These are phyloP conservation scores for Trichoderma hamatum DNA, from an alignment of 2,329 filamentous ascomycete genomes.

Conservation along the genomic window DNA sequence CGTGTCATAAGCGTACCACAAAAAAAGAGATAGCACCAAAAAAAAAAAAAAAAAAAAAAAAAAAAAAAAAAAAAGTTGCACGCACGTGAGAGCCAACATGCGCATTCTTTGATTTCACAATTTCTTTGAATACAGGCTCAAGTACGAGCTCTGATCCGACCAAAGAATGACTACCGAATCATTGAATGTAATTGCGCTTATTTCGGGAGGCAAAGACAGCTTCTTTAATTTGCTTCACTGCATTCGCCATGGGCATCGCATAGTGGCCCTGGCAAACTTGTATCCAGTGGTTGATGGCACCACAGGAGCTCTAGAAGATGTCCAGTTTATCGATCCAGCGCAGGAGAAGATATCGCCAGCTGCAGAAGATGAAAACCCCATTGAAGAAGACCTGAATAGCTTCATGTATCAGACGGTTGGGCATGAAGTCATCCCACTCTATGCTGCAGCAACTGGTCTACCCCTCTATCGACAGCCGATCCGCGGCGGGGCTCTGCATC, in stretches of 20 bases:
- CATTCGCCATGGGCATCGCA: conserved; percentile 77
- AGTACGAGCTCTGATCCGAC: not conserved
- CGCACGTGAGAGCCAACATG: conserved; percentile 28
- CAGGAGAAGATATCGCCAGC: conserved; percentile 24
- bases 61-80: conserved; percentile 21
- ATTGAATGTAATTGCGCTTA: conserved; percentile 82
- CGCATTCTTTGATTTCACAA: not conserved
- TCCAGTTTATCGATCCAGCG: conserved; percentile 31
- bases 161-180: conserved; percentile 48
- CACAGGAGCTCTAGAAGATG: conserved; percentile 8
- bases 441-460: conserved; percentile 74
- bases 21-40: not conserved
- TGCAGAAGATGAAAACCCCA: not conserved
- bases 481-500: conserved; percentile 69
- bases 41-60: not conserved
- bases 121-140: not conserved
- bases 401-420: conserved; percentile 99
- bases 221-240: conserved; percentile 93
- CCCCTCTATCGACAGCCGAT: conserved; percentile 85
- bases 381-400: conserved; percentile 72
- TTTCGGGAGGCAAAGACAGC: conserved; percentile 97
- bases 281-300: conserved; percentile 51
- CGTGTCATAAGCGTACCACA: not conserved
- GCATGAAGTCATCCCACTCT: conserved; percentile 82
- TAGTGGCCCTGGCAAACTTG: conserved; percentile 89